Evolutionary conservation across 2,329 filamentous ascomycete species (phyloP).

Genomic region (Phaeomoniella chlamydospora): DNA sequence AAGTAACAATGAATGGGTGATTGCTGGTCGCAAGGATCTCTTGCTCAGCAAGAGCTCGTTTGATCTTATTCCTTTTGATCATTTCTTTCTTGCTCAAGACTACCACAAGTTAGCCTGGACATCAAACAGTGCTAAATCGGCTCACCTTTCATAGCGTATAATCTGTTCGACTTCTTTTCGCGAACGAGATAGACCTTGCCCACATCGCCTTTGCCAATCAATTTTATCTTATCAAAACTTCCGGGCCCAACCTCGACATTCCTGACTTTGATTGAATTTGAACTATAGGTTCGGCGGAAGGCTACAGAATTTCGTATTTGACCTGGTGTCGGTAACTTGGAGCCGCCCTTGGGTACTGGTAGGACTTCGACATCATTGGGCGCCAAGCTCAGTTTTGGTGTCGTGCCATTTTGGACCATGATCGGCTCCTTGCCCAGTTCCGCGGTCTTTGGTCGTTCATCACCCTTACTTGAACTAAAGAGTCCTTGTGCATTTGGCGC

Average conservation of each 20-base stretch:
- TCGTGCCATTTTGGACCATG: conserved; percentile 40
- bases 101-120: conserved; percentile 32
- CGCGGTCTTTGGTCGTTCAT: conserved; percentile 65
- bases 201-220: conserved; percentile 97
- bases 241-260: conserved; percentile 90
- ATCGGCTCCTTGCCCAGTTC: conserved; percentile 76
- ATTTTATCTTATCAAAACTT: conserved; percentile 98
- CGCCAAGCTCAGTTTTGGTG: conserved; percentile 40
- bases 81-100: conserved; percentile 99
- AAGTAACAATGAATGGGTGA: conserved; percentile 94
- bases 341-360: conserved; percentile 28
- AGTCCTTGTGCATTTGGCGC: conserved; percentile 93
- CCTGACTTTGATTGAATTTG: conserved; percentile 96
- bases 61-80: conserved; percentile 99
- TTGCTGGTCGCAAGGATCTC: conserved; percentile 98
- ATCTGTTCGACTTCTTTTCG: conserved; percentile 88
- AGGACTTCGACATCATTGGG: conserved; percentile 24
- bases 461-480: conserved; percentile 43
- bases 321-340: conserved; percentile 52
- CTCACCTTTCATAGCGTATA: conserved; percentile 98
- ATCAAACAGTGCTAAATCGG: conserved; percentile 5
- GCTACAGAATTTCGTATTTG: conserved; percentile 52
- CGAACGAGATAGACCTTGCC: conserved; percentile 95
- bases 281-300: conserved; percentile 92
- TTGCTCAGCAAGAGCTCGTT: conserved; percentile 90